Evolutionary conservation across 345 rosid genomes (phyloP).

Genomic region (Leavenworthia alabamica): DNA sequence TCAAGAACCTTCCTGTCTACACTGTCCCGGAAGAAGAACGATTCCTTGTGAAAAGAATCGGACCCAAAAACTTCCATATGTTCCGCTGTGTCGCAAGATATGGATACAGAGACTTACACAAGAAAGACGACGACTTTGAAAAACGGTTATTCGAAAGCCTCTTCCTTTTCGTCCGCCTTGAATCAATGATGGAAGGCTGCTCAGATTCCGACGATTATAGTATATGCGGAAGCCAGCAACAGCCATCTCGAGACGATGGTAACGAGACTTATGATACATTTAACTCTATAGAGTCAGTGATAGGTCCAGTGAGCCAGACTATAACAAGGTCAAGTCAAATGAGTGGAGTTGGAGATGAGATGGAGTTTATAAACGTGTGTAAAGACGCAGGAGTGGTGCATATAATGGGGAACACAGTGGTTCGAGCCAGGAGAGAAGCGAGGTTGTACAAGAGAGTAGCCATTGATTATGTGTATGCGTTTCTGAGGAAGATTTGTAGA

Average conservation of each 20-base stretch:
- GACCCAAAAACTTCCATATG: slow-evolving; percentile 70
- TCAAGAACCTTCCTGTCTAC: slow-evolving; percentile 74
- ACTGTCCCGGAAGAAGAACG: slow-evolving; percentile 70
- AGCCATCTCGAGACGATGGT: slow-evolving; percentile 1
- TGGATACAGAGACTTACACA: slow-evolving; percentile 71
- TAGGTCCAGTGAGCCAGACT: background rate
- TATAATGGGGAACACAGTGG: slow-evolving; percentile 60
- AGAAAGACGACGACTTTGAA: slow-evolving; percentile 75
- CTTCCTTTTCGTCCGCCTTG: slow-evolving; percentile 53
- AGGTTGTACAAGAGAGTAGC: slow-evolving; percentile 51
- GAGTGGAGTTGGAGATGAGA: slow-evolving; percentile 49
- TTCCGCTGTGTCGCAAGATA: slow-evolving; percentile 78
- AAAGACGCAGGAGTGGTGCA: slow-evolving; percentile 74
- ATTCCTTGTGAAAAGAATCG: slow-evolving; percentile 64
- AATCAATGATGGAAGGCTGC: slow-evolving; percentile 70
- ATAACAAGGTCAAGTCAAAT: slow-evolving; percentile 38
- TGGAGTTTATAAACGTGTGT: slow-evolving; percentile 48
- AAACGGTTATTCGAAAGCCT: slow-evolving; percentile 54
- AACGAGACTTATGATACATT: slow-evolving; percentile 21
- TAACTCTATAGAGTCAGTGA: slow-evolving; percentile 15
- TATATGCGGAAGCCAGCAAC: slow-evolving; percentile 40
- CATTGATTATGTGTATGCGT: slow-evolving; percentile 65
- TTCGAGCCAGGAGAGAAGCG: slow-evolving; percentile 53
- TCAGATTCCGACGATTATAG: slow-evolving; percentile 78
- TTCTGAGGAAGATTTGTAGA: slow-evolving; percentile 71